Evolutionary conservation across 306 rosid genomes (phyloP).

Genomic region (Mimosa pudica): DNA sequence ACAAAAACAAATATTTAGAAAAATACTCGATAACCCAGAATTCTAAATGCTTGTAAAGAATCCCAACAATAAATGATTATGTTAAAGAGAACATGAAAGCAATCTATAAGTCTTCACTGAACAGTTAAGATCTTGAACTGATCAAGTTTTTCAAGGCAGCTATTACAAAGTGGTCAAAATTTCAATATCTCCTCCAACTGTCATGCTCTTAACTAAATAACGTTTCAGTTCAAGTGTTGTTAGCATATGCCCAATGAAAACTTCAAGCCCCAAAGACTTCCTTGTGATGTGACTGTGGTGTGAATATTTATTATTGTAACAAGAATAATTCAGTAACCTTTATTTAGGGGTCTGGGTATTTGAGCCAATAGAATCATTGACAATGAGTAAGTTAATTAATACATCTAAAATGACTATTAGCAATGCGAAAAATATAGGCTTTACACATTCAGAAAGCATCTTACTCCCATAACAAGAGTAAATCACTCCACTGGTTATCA

Average conservation of each 20-base stretch:
- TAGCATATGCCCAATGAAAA: not conserved
- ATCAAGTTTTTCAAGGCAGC: not conserved
- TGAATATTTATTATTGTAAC: not conserved
- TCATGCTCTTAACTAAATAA: not conserved
- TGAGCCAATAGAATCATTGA: not conserved
- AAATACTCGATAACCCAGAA: constrained; percentile 13
- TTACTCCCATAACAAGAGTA: too few species aligned
- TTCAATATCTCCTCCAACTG: not conserved
- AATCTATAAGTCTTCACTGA: not conserved
- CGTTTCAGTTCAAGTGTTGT: not conserved
- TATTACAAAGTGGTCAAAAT: not conserved
- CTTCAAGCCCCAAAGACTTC: not conserved
- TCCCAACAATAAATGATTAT: not conserved
- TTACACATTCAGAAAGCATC: not conserved
- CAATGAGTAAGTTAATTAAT: not conserved
- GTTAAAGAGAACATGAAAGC: not conserved
- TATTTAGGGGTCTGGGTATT: not conserved
- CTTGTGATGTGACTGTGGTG: not conserved
- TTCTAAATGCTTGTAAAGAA: not conserved
- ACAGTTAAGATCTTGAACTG: not conserved
- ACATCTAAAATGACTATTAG: not conserved
- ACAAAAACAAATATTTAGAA: constrained; percentile 31
- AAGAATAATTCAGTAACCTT: not conserved
- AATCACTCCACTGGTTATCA: not conserved
- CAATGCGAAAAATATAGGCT: not conserved